A percentile compares a stretch with the other conserved stretches of the same genome.
Conservation (phyloP, 495 filamentous ascomycete species). For the Xylaria castorea region DNA sequence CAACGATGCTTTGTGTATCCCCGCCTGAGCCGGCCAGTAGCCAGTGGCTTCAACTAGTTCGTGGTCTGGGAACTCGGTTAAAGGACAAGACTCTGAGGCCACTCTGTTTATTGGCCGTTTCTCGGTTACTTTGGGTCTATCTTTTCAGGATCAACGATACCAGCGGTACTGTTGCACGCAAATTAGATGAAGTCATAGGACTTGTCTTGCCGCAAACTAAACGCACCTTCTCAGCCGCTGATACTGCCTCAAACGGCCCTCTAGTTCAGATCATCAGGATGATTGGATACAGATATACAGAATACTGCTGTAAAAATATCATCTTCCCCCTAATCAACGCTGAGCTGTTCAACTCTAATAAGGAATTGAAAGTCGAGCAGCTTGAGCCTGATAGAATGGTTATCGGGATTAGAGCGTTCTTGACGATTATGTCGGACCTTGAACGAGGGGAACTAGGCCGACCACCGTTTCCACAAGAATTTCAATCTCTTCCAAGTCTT, state of each 20-base stretch:
- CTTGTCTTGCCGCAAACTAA: conserved; percentile 80
- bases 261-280: conserved; percentile 92
- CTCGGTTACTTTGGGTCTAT: conserved; percentile 95
- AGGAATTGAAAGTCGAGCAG: conserved; percentile 86
- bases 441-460: conserved; percentile 80
- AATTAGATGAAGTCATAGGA: conserved; percentile 85
- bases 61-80: conserved; percentile 74
- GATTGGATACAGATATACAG: conserved; percentile 92
- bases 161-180: conserved; percentile 69
- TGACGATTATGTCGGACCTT: conserved; percentile 91
- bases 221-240: conserved; percentile 77
- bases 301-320: conserved; percentile 87
- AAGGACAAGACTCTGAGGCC: conserved; percentile 83
- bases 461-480: conserved; percentile 79
- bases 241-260: conserved; percentile 82
- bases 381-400: conserved; percentile 96
- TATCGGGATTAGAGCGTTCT: conserved; percentile 90
- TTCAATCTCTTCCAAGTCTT: conserved; percentile 47
- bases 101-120: conserved; percentile 86
- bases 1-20: conserved; percentile 85
- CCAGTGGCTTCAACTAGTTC: conserved; percentile 84
- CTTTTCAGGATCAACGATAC: conserved; percentile 80
- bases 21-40: conserved; percentile 79
- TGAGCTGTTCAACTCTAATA: conserved; percentile 79
- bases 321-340: conserved; percentile 95